A percentile compares a stretch with the other conserved stretches of the same genome.
These are phyloP conservation scores for Peronospora destructor DNA, from an alignment of 352 stramenopile species.

Conservation along the genomic window DNA sequence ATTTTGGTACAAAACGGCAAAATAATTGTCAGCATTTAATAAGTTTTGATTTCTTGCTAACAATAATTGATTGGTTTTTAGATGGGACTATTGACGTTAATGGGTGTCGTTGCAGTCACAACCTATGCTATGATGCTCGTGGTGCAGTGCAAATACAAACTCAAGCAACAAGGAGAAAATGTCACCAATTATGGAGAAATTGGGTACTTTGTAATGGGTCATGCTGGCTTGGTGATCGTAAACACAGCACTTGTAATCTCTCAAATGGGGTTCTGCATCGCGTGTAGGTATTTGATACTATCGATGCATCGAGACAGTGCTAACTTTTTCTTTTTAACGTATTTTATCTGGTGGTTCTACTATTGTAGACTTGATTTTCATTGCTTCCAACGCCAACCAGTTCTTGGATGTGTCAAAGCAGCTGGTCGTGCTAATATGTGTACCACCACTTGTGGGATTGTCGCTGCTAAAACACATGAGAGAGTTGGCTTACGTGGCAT, in stretches of 20 bases:
- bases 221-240: slow-evolving; percentile 57
- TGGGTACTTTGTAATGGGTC: slow-evolving; percentile 68
- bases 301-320: neutral
- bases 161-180: slow-evolving; percentile 39
- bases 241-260: slow-evolving; percentile 82
- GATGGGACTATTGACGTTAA: slow-evolving; percentile 51
- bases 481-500: slow-evolving; percentile 79
- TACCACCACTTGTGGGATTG: slow-evolving; percentile 64
- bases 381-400: slow-evolving; percentile 79
- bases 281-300: slow-evolving; percentile 43
- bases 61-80: slow-evolving; percentile 13
- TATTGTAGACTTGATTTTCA: slow-evolving; percentile 84
- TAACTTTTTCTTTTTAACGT: slow-evolving; percentile 1
- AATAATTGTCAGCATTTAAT: neutral
- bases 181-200: slow-evolving; percentile 84
- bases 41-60: neutral
- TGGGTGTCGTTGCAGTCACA: slow-evolving; percentile 44
- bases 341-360: neutral
- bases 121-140: slow-evolving; percentile 75
- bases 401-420: slow-evolving; percentile 55
- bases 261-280: slow-evolving; percentile 86
- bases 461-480: slow-evolving; percentile 86
- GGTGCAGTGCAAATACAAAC: slow-evolving; percentile 74
- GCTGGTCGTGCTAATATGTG: slow-evolving; percentile 47
- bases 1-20: slow-evolving; percentile 42